Conservation (phyloP, 768 basidiomycete species). For the Tephrocybe rancida region DNA sequence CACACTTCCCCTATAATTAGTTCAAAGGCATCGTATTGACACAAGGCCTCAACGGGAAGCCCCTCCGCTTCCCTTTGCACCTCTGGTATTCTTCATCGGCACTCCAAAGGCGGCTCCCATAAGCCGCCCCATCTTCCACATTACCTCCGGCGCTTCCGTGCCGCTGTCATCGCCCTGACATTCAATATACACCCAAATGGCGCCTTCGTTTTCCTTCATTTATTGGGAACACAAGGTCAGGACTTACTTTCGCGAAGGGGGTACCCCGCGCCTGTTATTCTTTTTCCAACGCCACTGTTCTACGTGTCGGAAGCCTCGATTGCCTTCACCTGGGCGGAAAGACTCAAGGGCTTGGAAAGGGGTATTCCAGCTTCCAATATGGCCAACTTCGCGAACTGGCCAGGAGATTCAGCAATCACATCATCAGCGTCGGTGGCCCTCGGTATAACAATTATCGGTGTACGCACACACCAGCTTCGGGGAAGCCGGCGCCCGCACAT, state of each 20-base stretch:
- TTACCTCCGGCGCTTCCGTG: constrained; percentile 84
- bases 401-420: not conserved
- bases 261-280: not conserved
- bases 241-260: too few species aligned
- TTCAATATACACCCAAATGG: too few species aligned
- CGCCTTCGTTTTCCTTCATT: too few species aligned
- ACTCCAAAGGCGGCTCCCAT: constrained; percentile 60
- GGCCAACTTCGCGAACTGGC: not conserved
- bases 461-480: not conserved
- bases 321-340: not conserved
- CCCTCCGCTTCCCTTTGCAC: constrained; percentile 81
- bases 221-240: too few species aligned
- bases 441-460: not conserved
- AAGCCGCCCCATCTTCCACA: constrained; percentile 81
- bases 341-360: not conserved
- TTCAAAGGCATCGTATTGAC: constrained; percentile 72
- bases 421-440: not conserved
- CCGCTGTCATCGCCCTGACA: constrained; percentile 80
- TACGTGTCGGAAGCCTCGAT: not conserved
- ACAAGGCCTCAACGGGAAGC: constrained; percentile 82
- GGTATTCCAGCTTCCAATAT: not conserved
- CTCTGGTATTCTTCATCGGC: constrained; percentile 77
- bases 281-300: not conserved
- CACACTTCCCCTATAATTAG: constrained; percentile 61
- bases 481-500: not conserved